Conservation (phyloP, 2,329 filamentous ascomycete genomes). For the Penicillium sp. region DNA sequence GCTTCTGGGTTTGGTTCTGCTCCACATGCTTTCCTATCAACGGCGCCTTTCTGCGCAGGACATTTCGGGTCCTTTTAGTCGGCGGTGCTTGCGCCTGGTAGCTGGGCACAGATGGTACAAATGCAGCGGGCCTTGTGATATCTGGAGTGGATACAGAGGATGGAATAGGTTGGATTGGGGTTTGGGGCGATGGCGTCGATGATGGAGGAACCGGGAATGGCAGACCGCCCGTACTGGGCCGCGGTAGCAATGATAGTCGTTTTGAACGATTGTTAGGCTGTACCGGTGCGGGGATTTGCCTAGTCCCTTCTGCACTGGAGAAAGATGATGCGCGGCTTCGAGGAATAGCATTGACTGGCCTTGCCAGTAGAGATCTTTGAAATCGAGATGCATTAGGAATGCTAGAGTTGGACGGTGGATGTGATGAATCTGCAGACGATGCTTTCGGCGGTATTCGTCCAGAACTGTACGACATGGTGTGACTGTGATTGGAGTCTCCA, state of each 20-base stretch:
- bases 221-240: slow-evolving; percentile 25
- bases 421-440: slow-evolving; percentile 25
- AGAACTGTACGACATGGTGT: slow-evolving; percentile 39
- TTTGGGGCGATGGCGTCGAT: slow-evolving; percentile 13
- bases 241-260: slow-evolving; percentile 32
- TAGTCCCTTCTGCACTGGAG: slow-evolving; percentile 29
- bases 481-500: slow-evolving; percentile 26
- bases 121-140: slow-evolving; percentile 11
- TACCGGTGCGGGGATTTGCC: slow-evolving; percentile 18
- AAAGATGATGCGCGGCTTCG: slow-evolving; percentile 29
- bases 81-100: slow-evolving; percentile 17
- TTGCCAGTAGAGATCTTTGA: slow-evolving; percentile 31
- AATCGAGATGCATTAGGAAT: slow-evolving; percentile 18
- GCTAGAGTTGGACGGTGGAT: slow-evolving; percentile 19
- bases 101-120: slow-evolving; percentile 10
- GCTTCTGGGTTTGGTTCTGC: slow-evolving; percentile 24
- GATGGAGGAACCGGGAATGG: slow-evolving; percentile 17
- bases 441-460: slow-evolving; percentile 33
- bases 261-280: slow-evolving; percentile 24
- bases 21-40: slow-evolving; percentile 39
- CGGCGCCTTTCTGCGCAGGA: slow-evolving; percentile 44
- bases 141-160: slow-evolving; percentile 16
- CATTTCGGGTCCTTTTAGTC: slow-evolving; percentile 36
- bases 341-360: slow-evolving; percentile 20
- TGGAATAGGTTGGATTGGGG: slow-evolving; percentile 9